phyloP scores from a whole-genome alignment of 2,329 filamentous ascomycete genomes.

The Fusarium equiseti region DNA sequence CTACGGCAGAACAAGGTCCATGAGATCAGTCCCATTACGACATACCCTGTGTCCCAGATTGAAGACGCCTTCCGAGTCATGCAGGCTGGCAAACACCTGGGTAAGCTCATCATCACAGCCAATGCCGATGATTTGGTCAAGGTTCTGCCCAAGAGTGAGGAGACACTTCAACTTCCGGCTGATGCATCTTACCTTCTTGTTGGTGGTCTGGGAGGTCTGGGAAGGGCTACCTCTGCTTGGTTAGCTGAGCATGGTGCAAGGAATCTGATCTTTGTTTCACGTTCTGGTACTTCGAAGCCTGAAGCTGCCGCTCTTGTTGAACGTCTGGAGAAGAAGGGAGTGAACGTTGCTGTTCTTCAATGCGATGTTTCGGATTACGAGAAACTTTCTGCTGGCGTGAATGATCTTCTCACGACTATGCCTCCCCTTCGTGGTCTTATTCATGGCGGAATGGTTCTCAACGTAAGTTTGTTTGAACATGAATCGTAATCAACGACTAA shows the following conservation, averaged over 20 bases:
- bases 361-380: not conserved
- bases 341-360: not conserved
- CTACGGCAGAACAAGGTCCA: not conserved
- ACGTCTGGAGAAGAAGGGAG: not conserved
- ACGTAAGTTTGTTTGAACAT: not conserved
- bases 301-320: slow-evolving; percentile 4
- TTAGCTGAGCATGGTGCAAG: not conserved
- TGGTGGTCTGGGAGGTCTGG: not conserved
- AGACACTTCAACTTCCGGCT: not conserved
- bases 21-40: not conserved
- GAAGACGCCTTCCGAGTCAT: not conserved
- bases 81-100: not conserved
- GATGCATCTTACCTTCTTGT: not conserved
- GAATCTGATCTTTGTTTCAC: not conserved
- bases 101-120: not conserved
- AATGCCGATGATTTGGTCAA: not conserved
- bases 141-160: not conserved
- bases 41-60: not conserved
- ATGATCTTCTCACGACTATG: not conserved
- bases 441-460: slow-evolving; percentile 1
- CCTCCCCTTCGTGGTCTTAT: slow-evolving; percentile 1
- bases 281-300: not conserved
- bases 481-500: no score
- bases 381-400: not conserved
- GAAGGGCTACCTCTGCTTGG: not conserved